Conservation (phyloP, 164 flowering plant genomes). For the Berberis thunbergii region DNA sequence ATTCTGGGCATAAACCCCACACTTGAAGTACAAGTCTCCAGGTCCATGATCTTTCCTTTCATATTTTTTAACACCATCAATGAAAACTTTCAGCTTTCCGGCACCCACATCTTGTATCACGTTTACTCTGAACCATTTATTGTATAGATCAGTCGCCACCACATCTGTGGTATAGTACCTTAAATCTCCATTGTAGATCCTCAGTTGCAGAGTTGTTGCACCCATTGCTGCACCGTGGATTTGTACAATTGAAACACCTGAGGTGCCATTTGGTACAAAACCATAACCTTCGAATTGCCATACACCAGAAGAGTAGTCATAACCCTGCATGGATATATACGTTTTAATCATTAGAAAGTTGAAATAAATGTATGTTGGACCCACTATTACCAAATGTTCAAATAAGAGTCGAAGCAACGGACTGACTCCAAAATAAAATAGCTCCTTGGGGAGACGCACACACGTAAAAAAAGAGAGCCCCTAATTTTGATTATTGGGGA, state of each 20-base stretch:
- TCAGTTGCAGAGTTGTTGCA: background rate
- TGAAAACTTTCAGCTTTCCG: conserved; percentile 14
- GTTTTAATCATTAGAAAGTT: too few species aligned
- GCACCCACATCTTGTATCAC: conserved; percentile 29
- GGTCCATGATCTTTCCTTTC: conserved; percentile 18
- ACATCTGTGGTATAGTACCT: conserved; percentile 6
- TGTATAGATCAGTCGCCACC: conserved; percentile 14
- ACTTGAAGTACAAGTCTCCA: conserved; percentile 23
- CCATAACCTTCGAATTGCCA: conserved; percentile 28
- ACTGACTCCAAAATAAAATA: too few species aligned
- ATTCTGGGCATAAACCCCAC: conserved; percentile 16
- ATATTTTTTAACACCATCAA: conserved; percentile 19
- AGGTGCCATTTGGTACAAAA: conserved; percentile 15
- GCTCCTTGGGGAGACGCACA: too few species aligned
- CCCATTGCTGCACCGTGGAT: background rate
- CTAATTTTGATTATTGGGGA: too few species aligned
- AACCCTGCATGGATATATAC: conserved; percentile 15
- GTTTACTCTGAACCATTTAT: conserved; percentile 27
- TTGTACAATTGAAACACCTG: conserved; percentile 9
- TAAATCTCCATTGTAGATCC: conserved; percentile 10
- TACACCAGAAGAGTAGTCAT: conserved; percentile 24
- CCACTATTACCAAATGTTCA: too few species aligned
- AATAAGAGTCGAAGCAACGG: too few species aligned
- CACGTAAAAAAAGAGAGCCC: too few species aligned
- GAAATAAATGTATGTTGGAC: too few species aligned